Base-by-base conservation (phyloP, 2,329 filamentous ascomycete species). In the Aphanoascus verrucosus region DNA sequence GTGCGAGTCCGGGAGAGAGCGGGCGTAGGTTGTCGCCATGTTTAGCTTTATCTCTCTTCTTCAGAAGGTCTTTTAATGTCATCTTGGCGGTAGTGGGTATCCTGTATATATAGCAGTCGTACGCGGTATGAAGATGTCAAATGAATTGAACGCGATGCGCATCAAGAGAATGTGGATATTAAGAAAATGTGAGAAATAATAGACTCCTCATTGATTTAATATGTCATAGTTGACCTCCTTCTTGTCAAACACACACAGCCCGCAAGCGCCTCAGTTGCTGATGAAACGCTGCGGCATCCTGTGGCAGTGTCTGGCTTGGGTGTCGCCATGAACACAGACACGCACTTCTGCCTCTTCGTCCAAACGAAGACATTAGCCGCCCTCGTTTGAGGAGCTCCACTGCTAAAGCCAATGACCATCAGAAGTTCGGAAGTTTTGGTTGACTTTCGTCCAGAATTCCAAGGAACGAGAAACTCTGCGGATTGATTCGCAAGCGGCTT, bases 21-120 rank as follows among this genome's bases (percentile, higher is more conserved):
- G 54, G 45, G 35, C 48, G 50, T 7, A 44, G 40, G 14, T 23
- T 14, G 11, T 46, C 45, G 15, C 45, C 34, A 35, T 40, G 23
- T 23, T 37, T 60, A 20, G 68, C 66, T 38, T 74, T 79, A 38
- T 81, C 77, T 62, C 81, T 82, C 71, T 82, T 84, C 66, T 78
- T 82, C 55, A 85, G 69, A 28, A 84, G 66, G 60, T 82, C 76
- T 64, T 74, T 77, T 56, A 84, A 69, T 57, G 79, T 73, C 78
- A 83, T 84, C n/a, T 54, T 62, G 59, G 51, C 44, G 47, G 34
- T 49, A 32, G 43, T 43, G 20, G n/a, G 48, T 15, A 8, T 47
- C 8, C 23, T 8, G 23, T 15, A n/a, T 11, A 37, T 12, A 37
- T n/a, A n/a, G n/a, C 35, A 12, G 35, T 3, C 35, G 9, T 38